Base-by-base conservation (phyloP, 257 asterid species). In the Salvia rosmarinus region DNA sequence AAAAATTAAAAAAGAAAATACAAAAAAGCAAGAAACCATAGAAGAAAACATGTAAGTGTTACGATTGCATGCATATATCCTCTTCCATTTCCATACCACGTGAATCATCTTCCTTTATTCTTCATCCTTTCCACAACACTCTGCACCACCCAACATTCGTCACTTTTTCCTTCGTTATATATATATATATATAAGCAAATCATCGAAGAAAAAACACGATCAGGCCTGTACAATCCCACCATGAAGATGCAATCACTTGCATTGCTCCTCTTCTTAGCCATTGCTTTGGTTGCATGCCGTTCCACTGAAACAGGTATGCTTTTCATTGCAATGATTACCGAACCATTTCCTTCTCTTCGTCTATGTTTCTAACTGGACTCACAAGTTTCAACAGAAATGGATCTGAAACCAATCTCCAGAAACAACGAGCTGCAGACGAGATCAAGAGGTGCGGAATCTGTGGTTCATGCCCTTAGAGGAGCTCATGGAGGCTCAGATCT, bases 401-500 rank as follows among this genome's bases (percentile, higher is more conserved):
- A 17, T 19, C 11, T 59, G 37, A 56, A 57, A 43, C 35, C 60
- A 25, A 40, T 20, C 9, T 39, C 1, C 0, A 23, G 19, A 39
- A 39, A 64, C 12, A 43, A 47, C 9, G 28, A 59, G 65, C 63
- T 21, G 16, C 61, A 37, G 74, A 4, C 6, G n/a, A 9, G 35
- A 57, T 17, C 6, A 28, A n/a, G 25, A 67, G 67, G 40, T 46
- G 67, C 49, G 8, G 50, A 63, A 20, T 59, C 3, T 1, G 82
- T 64, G 40, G 46, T 64, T 51, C 82, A 25, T 70, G 16, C 52
- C 0, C 63, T 28, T 54, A 70, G 66, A 70, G 78, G 82, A 19
- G 64, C 61, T 70, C 9, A 17, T 46, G 78, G 80, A 44, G 78
- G 80, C 17, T 34, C 78, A 7, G 71, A 70, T 70, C 35, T 65